Evolutionary conservation across 352 stramenopile species (phyloP).

Genomic region (Elongisporangium senticosum): DNA sequence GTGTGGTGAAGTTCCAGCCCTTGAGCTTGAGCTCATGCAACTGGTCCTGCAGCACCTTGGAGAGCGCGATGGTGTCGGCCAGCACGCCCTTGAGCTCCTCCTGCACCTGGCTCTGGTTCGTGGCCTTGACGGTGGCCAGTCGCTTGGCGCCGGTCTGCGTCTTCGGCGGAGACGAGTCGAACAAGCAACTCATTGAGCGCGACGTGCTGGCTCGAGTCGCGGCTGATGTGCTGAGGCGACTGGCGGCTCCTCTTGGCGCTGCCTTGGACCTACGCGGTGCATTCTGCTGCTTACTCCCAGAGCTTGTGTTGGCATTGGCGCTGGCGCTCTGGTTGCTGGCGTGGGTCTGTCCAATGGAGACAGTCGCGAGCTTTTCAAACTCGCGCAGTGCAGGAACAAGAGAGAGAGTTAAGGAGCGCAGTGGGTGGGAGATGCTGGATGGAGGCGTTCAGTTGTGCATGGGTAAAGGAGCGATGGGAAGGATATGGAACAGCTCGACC

Average conservation of each 20-base stretch:
- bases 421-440: conserved; percentile 1
- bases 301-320: neutral
- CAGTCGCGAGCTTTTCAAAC: conserved; percentile 62
- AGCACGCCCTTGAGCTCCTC: conserved; percentile 66
- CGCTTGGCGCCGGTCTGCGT: conserved; percentile 8
- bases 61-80: conserved; percentile 57
- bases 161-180: conserved; percentile 5
- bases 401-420: conserved; percentile 34
- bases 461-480: conserved; percentile 4
- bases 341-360: conserved; percentile 46
- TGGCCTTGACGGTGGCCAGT: conserved; percentile 20
- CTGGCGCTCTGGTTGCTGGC: neutral
- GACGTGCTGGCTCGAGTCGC: neutral
- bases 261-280: conserved; percentile 2
- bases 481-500: conserved; percentile 78
- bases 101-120: conserved; percentile 53
- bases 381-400: conserved; percentile 42
- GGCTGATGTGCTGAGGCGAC: neutral
- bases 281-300: neutral
- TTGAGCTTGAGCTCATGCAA: conserved; percentile 79
- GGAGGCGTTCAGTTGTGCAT: neutral
- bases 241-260: neutral
- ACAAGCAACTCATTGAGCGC: neutral
- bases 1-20: conserved; percentile 57
- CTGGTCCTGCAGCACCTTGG: conserved; percentile 68